Percentiles rank a stretch among this genome's conserved stretches.
phyloP scores from a whole-genome alignment of 2,329 filamentous ascomycete species.

The Pseudopyrenochaeta lycopersici region DNA sequence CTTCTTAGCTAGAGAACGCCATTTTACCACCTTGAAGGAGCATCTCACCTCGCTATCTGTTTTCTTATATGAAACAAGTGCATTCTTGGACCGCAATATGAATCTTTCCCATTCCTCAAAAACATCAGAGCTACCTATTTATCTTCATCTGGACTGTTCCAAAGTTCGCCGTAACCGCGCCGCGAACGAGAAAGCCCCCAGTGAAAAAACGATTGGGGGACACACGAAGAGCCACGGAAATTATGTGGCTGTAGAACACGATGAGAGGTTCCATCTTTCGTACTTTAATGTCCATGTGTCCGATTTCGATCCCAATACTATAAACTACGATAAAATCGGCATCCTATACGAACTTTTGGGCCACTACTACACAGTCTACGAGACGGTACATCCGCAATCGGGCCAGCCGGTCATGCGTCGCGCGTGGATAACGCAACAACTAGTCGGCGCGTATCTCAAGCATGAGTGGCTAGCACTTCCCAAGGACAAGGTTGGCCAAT shows the following conservation, averaged over 20 bases:
- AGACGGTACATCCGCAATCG: background rate
- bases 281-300: background rate
- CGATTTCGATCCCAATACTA: background rate
- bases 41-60: too few relatives aligned
- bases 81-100: too few relatives aligned
- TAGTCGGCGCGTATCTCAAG: constrained; percentile 1
- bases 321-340: constrained; percentile 9
- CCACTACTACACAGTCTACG: constrained; percentile 1
- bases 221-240: background rate
- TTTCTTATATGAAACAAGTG: too few relatives aligned
- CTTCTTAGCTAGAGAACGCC: too few relatives aligned
- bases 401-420: background rate
- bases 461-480: background rate
- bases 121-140: too few relatives aligned
- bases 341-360: constrained; percentile 6
- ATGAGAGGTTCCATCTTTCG: background rate
- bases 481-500: background rate
- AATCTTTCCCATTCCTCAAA: too few relatives aligned
- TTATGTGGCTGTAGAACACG: background rate
- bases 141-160: too few relatives aligned
- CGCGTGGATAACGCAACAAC: background rate
- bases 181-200: too few relatives aligned
- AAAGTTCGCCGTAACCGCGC: too few relatives aligned
- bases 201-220: too few relatives aligned
- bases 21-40: too few relatives aligned